Evolutionary conservation across 2,329 filamentous ascomycete genomes (phyloP), one percentile per base, ranked within the genome.

Genomic region (Penicillium corylophilum): DNA sequence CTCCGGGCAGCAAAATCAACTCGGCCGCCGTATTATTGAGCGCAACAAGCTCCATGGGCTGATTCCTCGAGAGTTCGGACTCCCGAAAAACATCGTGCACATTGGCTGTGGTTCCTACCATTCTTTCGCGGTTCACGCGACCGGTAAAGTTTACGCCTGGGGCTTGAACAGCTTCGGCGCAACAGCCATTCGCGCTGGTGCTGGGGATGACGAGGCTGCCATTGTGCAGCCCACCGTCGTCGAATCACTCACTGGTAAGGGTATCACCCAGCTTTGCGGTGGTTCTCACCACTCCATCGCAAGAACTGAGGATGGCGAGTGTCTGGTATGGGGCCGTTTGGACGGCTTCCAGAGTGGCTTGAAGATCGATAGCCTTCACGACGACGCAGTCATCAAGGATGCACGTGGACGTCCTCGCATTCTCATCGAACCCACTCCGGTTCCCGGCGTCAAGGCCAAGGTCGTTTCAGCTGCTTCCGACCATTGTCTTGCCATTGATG

Each of bases 111-210:
- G 90, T 40, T 83, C 86, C 13, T 93, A 92, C 72, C 89, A 95
- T 76, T 88, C 85, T 61, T 93, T 95, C 63, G 87, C 87, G 44
- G 80, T 90, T 44, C 81, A 82, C 62, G 81, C 84, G 55, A 81
- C 85, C 24, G 85, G 85, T 35, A 79, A 82, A 26, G 86, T 93
- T 28, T 94, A 85, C 72, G 82, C 85, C 0, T 95, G 90, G 90
- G 90, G 91, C 22, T 77, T 93, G 26, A 95, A 95, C 79, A 91
- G 88, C 73, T 95, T 89, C 71, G 88, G 87, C 56, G 87, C 95
- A 74, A 89, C 88, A 15, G 90, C 87, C 31, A 79, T 87, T 52
- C 76, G 78, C 15, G 79, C 83, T 39, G 78, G 80, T 48, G 84
- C 82, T 13, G 86, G 85, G 28, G 82, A 86, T 51, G 83, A 87